A percentile compares a stretch with the other conserved stretches of the same genome.
Conservation (phyloP, 1,284 basidiomycete species). For the Malassezia psittaci region DNA sequence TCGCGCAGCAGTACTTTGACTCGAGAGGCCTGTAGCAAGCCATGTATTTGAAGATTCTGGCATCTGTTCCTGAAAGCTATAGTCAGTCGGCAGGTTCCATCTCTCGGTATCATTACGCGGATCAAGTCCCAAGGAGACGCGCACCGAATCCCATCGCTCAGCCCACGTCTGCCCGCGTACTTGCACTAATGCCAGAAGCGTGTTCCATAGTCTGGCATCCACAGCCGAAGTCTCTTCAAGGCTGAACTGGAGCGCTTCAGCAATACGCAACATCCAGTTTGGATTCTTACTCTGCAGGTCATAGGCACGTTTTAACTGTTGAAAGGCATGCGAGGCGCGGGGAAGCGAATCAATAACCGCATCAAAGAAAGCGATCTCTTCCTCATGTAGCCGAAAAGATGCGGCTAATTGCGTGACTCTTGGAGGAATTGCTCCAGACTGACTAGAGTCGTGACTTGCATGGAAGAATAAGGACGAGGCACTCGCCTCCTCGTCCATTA, state of each 20-base stretch:
- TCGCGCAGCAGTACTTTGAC: no score
- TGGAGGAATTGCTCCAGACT: neutral
- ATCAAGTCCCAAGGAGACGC: slow-evolving; percentile 36
- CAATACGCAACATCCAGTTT: neutral
- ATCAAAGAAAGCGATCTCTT: slow-evolving; percentile 38
- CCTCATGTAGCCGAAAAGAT: slow-evolving; percentile 19
- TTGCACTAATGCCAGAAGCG: slow-evolving; percentile 36
- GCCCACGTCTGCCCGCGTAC: slow-evolving; percentile 35
- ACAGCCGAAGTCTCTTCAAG: slow-evolving; percentile 14
- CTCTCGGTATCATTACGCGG: slow-evolving; percentile 5
- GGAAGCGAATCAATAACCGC: slow-evolving; percentile 24
- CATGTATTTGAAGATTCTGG: no score
- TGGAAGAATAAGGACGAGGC: slow-evolving; percentile 12
- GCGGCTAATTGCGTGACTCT: slow-evolving; percentile 13
- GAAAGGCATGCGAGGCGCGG: slow-evolving; percentile 29
- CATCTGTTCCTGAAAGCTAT: no score
- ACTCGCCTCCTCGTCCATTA: neutral
- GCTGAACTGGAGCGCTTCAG: neutral
- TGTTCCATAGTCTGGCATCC: slow-evolving; percentile 39
- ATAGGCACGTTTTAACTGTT: slow-evolving; percentile 35
- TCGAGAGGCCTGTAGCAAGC: no score
- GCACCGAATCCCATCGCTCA: slow-evolving; percentile 41
- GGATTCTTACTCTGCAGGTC: slow-evolving; percentile 17
- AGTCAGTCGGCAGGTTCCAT: no score
- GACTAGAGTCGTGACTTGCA: neutral